phyloP scores from a whole-genome alignment of 345 rosid genomes.

The Eucalyptus shirleyi region DNA sequence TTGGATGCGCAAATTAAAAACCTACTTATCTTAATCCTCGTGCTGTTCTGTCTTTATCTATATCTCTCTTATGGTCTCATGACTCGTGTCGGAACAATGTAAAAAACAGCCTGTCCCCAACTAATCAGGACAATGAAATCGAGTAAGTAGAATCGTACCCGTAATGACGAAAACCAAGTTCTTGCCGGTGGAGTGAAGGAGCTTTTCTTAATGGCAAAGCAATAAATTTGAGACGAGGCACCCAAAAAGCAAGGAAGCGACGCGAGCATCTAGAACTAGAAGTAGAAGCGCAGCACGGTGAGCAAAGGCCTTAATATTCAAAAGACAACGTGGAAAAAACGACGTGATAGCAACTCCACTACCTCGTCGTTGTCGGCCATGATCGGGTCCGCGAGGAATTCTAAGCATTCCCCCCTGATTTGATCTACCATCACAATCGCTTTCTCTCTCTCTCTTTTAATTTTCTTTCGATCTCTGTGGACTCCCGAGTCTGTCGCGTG shows the following conservation, averaged over 20 bases:
- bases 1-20: background rate
- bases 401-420: background rate
- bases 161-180: no score
- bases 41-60: no score
- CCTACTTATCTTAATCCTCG: no score
- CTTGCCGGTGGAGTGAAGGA: background rate
- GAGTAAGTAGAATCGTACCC: no score
- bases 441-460: no score
- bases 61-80: no score
- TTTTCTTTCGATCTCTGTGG: background rate
- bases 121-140: no score
- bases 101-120: no score
- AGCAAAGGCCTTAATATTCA: background rate
- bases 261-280: background rate
- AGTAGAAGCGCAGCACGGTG: background rate
- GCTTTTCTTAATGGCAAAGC: background rate
- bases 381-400: background rate
- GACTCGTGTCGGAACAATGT: rapidly evolving
- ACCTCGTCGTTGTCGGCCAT: background rate
- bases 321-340: background rate
- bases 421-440: background rate
- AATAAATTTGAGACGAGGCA: background rate
- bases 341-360: background rate
- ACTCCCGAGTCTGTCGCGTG: background rate
- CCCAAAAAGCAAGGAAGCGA: background rate